Conservation (phyloP, 2,329 filamentous ascomycete species). For the Fusarium austroafricanum region DNA sequence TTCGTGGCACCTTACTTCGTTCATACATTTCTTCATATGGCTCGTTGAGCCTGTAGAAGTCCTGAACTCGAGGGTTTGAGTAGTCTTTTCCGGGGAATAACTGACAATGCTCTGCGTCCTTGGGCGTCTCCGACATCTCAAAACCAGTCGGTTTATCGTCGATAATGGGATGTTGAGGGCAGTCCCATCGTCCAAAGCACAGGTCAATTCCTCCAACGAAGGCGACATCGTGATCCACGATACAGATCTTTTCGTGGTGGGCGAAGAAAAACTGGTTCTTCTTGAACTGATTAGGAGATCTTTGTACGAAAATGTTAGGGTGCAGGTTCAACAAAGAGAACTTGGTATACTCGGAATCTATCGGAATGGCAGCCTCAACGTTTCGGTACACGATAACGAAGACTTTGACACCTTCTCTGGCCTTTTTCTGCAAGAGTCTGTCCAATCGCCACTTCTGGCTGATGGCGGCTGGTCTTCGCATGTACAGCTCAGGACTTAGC, state of each 20-base stretch:
- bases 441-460: slow-evolving; percentile 98
- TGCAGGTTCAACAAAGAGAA: slow-evolving; percentile 95
- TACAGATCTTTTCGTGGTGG: slow-evolving; percentile 97
- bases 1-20: slow-evolving; percentile 84
- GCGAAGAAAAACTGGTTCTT: slow-evolving; percentile 99
- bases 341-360: slow-evolving; percentile 98
- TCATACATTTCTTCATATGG: slow-evolving; percentile 99
- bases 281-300: slow-evolving; percentile 96
- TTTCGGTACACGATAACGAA: slow-evolving; percentile 99
- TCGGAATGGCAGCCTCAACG: slow-evolving; percentile 95
- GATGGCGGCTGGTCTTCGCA: slow-evolving; percentile 92
- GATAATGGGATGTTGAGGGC: slow-evolving; percentile 87
- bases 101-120: slow-evolving; percentile 94
- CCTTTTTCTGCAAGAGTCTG: slow-evolving; percentile 91
- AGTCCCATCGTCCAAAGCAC: slow-evolving; percentile 98
- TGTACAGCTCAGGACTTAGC: slow-evolving; percentile 95
- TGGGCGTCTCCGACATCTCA: slow-evolving; percentile 78
- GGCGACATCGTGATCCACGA: slow-evolving; percentile 95
- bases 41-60: slow-evolving; percentile 92
- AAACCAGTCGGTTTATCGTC: slow-evolving; percentile 98
- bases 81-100: slow-evolving; percentile 99
- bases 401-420: slow-evolving; percentile 93
- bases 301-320: slow-evolving; percentile 94
- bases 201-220: slow-evolving; percentile 97
- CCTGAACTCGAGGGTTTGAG: slow-evolving; percentile 93